Percentiles rank a stretch among this genome's conserved stretches.
phyloP scores from a whole-genome alignment of 176 grass and related monocot species.

The Avena insularis region DNA sequence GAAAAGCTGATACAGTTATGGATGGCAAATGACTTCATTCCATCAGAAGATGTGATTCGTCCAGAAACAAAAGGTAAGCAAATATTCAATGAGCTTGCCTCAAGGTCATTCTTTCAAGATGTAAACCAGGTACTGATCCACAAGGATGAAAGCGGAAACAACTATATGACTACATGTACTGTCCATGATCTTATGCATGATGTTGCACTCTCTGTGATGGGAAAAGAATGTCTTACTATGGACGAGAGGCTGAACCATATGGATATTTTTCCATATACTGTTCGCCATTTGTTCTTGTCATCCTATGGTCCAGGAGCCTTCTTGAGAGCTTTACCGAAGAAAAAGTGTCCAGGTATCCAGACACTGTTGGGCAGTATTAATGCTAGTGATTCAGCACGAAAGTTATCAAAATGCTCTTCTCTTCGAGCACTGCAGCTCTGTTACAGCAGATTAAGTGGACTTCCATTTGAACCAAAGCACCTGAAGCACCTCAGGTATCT shows the following conservation, averaged over 20 bases:
- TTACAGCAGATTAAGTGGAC: too few relatives aligned
- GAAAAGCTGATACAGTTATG: constrained; percentile 25
- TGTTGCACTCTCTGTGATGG: constrained; percentile 21
- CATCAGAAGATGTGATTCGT: neutral
- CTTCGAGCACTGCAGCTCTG: too few relatives aligned
- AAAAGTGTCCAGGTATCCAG: neutral
- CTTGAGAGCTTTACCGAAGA: neutral
- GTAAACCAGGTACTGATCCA: neutral
- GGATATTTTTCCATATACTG: neutral
- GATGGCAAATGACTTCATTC: constrained; percentile 37
- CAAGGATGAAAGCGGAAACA: neutral
- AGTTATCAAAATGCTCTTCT: neutral
- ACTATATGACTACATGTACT: constrained; percentile 10
- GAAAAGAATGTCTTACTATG: neutral
- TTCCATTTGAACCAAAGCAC: neutral
- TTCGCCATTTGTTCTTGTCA: constrained; percentile 19
- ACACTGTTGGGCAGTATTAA: neutral
- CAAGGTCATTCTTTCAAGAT: constrained; percentile 39
- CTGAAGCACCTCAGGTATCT: constrained; percentile 16
- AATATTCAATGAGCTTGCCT: constrained; percentile 17
- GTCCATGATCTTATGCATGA: constrained; percentile 48
- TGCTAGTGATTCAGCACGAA: neutral
- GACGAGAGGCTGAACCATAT: too few relatives aligned
- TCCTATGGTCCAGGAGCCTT: neutral
- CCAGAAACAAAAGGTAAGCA: neutral